Base-by-base conservation (phyloP, 805 yeast genomes). In the Alloascoidea hylecoeti region DNA sequence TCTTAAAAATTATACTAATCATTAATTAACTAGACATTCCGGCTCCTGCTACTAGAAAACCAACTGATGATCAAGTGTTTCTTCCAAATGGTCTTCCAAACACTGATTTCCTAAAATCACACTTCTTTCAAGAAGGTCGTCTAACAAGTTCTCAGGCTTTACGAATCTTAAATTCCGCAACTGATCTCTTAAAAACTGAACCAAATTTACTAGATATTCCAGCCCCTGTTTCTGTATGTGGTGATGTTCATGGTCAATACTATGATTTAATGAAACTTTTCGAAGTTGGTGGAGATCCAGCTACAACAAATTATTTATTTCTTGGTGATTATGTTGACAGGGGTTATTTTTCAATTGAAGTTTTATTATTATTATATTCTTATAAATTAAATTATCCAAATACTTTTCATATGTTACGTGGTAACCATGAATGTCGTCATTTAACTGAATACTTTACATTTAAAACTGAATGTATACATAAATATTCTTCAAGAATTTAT, bases 201-300 rank as follows among this genome's bases (percentile, higher is more conserved):
- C 94, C 95, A 4, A 89, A 82, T 49, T 53, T 89, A 47, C 61
- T 89, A 38, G 67, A 68, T 15, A 80, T 92, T 2, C 88, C 86
- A 2, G 94, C 96, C 0, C 98, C 97, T 1, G 83, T 89, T 2
- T 88, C 95, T 0, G 86, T 89, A 2, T 86, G 96, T 61, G 98
- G 98, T 40, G 97, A 89, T 58, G 70, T 88, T n/a, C 97, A 89
- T 57, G 98, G 98, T 14, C 97, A 89, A 56, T 85, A 72, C 55
- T 88, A 71, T 55, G 98, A 89, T 56, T 65, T 89, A 47, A 66
- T 88, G 72, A 86, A 88, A 57, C 61, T 89, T 34, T 83, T 89
- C 51, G 96, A 89, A 53, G 89, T 86, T 14, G 95, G 96, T 32
- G 97, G 97, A 2, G 77, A 79, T 51, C 95, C 96, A 9, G 64